These are phyloP conservation scores for Cerioporus squamosus DNA, from an alignment of 1,284 basidiomycete species.

Conservation along the genomic window DNA sequence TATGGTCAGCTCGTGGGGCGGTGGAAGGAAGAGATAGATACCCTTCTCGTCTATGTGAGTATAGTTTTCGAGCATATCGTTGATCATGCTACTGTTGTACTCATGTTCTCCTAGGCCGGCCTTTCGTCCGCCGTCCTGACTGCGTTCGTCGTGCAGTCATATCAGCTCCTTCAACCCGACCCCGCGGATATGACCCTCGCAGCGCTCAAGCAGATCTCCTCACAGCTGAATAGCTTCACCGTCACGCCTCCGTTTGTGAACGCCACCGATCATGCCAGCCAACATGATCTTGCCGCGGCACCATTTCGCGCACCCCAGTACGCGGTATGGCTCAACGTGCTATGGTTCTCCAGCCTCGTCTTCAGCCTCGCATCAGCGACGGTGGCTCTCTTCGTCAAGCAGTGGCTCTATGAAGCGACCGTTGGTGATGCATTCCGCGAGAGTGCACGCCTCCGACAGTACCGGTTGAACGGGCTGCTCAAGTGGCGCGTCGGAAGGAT, in stretches of 20 bases:
- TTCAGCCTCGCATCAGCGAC: conserved; percentile 18
- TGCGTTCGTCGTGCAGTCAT: conserved; percentile 8
- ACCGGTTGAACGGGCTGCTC: conserved; percentile 25
- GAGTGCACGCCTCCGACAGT: conserved; percentile 22
- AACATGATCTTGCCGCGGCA: neutral
- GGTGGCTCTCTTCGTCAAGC: conserved; percentile 20
- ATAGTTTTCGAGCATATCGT: neutral
- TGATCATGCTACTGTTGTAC: too few relatives aligned
- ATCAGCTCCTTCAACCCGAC: conserved; percentile 3
- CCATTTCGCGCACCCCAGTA: neutral
- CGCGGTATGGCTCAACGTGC: conserved; percentile 17
- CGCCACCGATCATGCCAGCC: neutral
- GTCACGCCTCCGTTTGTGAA: conserved; percentile 2
- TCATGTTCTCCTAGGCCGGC: neutral
- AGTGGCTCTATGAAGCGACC: conserved; percentile 19
- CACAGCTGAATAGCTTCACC: conserved; percentile 2
- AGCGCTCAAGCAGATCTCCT: conserved; percentile 1
- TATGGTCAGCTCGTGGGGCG: neutral
- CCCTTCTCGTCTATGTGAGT: conserved; percentile 4
- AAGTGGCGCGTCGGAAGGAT: conserved; percentile 27
- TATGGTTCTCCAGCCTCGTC: conserved; percentile 26
- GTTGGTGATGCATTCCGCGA: conserved; percentile 1
- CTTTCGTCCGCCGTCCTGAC: conserved; percentile 10
- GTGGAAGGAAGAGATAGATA: conserved; percentile 6
- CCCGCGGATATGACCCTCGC: neutral